These are phyloP conservation scores for Flueggea neowawraea DNA, from an alignment of 441 rosid species.

Conservation along the genomic window DNA sequence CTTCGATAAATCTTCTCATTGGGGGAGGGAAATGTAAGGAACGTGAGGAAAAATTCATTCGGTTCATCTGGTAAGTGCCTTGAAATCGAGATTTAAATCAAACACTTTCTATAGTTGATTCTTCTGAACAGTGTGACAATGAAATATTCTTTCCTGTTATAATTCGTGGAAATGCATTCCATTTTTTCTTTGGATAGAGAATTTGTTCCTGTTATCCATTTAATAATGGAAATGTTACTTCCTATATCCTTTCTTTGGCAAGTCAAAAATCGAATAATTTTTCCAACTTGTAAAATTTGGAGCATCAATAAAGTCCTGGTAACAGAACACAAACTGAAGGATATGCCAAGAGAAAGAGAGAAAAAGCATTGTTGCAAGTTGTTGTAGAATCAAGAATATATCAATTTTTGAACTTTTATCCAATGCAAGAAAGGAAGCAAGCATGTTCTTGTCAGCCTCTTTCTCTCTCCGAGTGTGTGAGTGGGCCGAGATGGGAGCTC, in stretches of 20 bases:
- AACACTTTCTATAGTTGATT: background rate
- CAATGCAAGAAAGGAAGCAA: slow-evolving; percentile 25
- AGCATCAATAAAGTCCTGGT: background rate
- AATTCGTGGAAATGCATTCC: too few relatives aligned
- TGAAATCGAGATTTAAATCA: background rate
- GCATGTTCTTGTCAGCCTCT: slow-evolving; percentile 1
- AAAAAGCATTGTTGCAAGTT: slow-evolving; percentile 18
- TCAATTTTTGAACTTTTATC: slow-evolving; percentile 29
- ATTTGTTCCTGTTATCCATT: too few relatives aligned
- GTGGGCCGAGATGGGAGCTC: background rate
- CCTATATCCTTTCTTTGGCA: background rate
- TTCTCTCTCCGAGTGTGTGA: slow-evolving; percentile 12
- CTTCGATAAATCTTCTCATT: slow-evolving; percentile 31
- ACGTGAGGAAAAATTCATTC: slow-evolving; percentile 17
- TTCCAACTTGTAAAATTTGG: too few relatives aligned
- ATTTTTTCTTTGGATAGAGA: too few relatives aligned
- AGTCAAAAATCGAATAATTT: background rate
- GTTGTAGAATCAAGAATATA: slow-evolving; percentile 38
- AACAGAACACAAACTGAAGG: background rate
- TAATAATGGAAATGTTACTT: background rate
- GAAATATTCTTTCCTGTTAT: too few relatives aligned
- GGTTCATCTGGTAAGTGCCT: slow-evolving; percentile 31
- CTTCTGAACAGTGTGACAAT: background rate
- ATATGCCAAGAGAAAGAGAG: background rate
- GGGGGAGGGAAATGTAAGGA: slow-evolving; percentile 28